Conservation (phyloP, 176 grass and related monocot species). For the Zizania latifolia region DNA sequence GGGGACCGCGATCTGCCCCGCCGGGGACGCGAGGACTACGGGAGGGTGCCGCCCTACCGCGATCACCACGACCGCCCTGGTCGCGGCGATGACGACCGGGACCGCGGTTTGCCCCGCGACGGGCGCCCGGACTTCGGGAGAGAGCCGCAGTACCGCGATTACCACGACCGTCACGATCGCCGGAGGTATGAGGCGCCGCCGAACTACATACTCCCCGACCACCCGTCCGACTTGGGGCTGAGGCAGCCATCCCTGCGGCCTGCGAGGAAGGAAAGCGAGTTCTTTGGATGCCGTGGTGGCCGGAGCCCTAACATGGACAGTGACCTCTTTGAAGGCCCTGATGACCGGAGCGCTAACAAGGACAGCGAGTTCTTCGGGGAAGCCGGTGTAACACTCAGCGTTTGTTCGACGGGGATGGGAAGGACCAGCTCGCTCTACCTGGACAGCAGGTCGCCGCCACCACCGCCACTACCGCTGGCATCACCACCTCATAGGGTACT, state of each 20-base stretch:
- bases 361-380: slow-evolving; percentile 4
- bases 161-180: background rate
- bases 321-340: background rate
- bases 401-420: slow-evolving; percentile 1
- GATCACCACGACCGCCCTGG: background rate
- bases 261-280: slow-evolving; percentile 17
- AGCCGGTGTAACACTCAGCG: background rate
- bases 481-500: slow-evolving; percentile 5
- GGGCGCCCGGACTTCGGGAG: background rate
- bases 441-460: background rate
- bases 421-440: slow-evolving; percentile 28
- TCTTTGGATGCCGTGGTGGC: slow-evolving; percentile 1
- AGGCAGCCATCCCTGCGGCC: background rate
- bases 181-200: slow-evolving; percentile 9
- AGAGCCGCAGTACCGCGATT: background rate
- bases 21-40: background rate
- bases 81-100: background rate
- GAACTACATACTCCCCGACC: slow-evolving; percentile 32
- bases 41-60: background rate
- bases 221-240: slow-evolving; percentile 30
- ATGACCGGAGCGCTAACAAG: background rate
- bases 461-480: background rate
- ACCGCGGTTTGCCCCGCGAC: background rate
- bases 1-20: background rate
- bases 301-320: background rate